A percentile compares a stretch with the other conserved stretches of the same genome.
Conservation (phyloP, 2,329 filamentous ascomycete genomes). For the Orbilia oligospora region DNA sequence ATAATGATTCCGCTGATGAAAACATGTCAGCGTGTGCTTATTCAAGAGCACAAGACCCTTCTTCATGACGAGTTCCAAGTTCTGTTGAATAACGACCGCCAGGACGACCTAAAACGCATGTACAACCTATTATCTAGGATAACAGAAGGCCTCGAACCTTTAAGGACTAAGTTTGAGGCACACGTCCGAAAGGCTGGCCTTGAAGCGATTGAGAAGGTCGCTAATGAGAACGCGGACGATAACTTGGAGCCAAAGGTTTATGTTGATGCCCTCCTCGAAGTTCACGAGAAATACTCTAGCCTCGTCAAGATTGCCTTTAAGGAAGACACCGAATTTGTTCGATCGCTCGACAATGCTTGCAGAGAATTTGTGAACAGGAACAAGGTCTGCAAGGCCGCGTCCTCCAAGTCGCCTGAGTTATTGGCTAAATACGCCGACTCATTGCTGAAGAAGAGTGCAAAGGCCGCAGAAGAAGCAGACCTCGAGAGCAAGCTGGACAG, state of each 20-base stretch:
- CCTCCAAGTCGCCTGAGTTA: conserved; percentile 93
- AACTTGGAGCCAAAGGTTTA: conserved; percentile 96
- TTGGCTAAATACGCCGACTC: conserved; percentile 96
- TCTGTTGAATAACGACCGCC: conserved; percentile 91
- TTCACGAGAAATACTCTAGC: conserved; percentile 91
- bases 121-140: conserved; percentile 92
- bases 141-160: conserved; percentile 88
- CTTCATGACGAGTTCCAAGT: conserved; percentile 96
- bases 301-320: conserved; percentile 93
- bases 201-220: conserved; percentile 89
- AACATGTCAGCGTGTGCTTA: conserved; percentile 88
- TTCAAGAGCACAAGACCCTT: conserved; percentile 87
- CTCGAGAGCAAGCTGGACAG: conserved; percentile 88
- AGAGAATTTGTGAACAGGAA: conserved; percentile 98
- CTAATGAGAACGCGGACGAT: conserved; percentile 79
- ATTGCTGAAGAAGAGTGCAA: conserved; percentile 90
- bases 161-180: conserved; percentile 87
- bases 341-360: conserved; percentile 93
- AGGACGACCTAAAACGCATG: conserved; percentile 96
- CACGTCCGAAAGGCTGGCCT: conserved; percentile 93
- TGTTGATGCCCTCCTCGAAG: conserved; percentile 92
- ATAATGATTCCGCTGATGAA: conserved; percentile 88
- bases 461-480: conserved; percentile 92
- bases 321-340: conserved; percentile 95
- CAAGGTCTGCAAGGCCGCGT: conserved; percentile 92